Conservation (phyloP, 1,284 basidiomycete genomes). For the Moniliophthora roreri region DNA sequence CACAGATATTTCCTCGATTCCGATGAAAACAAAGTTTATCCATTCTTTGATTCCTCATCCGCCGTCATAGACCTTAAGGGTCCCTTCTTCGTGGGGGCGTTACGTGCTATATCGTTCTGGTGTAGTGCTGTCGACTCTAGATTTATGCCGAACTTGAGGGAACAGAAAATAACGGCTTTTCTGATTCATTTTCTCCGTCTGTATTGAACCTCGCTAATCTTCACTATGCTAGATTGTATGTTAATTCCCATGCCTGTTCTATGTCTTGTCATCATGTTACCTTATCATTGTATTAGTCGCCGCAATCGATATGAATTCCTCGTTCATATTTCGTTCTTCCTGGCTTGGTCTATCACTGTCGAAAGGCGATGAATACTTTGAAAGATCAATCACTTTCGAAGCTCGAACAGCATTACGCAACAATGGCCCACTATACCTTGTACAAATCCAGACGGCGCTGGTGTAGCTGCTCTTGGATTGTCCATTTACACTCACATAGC, state of each 20-base stretch:
- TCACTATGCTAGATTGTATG: background rate
- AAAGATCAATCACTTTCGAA: no score
- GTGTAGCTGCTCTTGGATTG: no score
- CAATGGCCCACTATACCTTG: no score
- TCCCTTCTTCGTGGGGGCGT: slow-evolving; percentile 35
- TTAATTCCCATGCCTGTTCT: background rate
- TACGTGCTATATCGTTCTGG: slow-evolving; percentile 51
- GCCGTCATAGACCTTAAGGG: slow-evolving; percentile 29
- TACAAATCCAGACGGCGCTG: no score
- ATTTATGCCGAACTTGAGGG: slow-evolving; percentile 35
- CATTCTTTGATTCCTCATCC: slow-evolving; percentile 70
- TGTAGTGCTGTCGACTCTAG: slow-evolving; percentile 35
- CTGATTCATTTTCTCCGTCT: slow-evolving; percentile 40
- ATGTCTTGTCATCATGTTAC: background rate
- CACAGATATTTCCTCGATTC: slow-evolving; percentile 15
- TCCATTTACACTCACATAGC: no score
- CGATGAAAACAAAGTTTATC: slow-evolving; percentile 78
- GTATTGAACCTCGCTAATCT: background rate
- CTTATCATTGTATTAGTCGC: no score
- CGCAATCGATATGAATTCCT: no score
- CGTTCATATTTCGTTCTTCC: no score
- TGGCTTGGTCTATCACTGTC: no score
- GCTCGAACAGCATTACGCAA: no score
- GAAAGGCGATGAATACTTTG: no score
- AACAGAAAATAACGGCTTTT: slow-evolving; percentile 72